Base-by-base conservation (phyloP, 2,329 filamentous ascomycete genomes). In the Hypoxylon sp. region DNA sequence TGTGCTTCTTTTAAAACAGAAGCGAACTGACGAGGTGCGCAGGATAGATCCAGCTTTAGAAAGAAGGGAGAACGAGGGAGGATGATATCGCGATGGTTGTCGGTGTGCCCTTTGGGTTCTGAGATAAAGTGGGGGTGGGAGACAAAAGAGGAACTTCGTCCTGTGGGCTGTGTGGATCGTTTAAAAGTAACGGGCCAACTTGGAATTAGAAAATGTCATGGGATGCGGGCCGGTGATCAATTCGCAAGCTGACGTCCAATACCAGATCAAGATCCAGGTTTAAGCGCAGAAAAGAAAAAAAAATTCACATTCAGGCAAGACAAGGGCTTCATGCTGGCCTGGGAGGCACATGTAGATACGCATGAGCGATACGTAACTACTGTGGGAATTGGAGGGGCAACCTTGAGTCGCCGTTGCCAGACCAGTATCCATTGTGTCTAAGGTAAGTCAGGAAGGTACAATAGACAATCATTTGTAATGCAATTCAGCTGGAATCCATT, bases 21-120 rank as follows among this genome's bases (percentile, higher is more conserved):
- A 36, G 16, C n/a, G 20, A 59, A 4, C 8, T 6, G 42, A 4
- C 46, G 48, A 42, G 32, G 32, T 16, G 40, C 52, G 62, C 28
- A 58, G 42, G 51, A 65, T 61, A 55, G 16, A 30, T 40, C 54
- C 57, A 49, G 46, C 46, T 59, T 55, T 24, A 54, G 49, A 44
- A 65, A 61, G 49, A 55, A 44, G 11, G 53, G 54, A 48, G 33
- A 58, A 53, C 16, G 56, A 40, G 36, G 20, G 62, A 57, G 62
- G 51, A 60, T 65, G 65, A 63, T 68, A 66, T 68, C 66, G 66
- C 63, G 66, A 68, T 68, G n/a, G 63, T 68, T 68, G 59, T 68
- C 66, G 66, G 66, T 68, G 66, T 68, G 66, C 52, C 36, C 51
- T 68, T 68, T 68, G 59, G 63, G 66, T 62, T 50, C 52, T 63